Percentiles rank a stretch among this genome's conserved stretches.
phyloP scores from a whole-genome alignment of 345 rosid species.

The Pistacia integerrima region DNA sequence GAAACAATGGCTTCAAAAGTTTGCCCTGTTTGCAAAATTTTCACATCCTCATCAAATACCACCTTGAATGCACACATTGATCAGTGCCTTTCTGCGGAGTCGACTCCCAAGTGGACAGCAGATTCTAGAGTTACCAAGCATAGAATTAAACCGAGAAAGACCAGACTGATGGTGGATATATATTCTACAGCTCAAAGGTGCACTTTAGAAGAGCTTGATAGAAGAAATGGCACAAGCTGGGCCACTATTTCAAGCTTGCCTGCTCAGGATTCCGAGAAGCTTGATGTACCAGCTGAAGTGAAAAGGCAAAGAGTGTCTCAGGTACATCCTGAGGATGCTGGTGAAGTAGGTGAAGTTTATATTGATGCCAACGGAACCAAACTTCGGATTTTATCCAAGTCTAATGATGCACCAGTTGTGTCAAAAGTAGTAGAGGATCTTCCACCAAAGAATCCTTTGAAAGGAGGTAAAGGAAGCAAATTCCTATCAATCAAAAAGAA shows the following conservation, averaged over 20 bases:
- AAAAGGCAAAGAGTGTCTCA: constrained; percentile 37
- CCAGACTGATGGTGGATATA: constrained; percentile 77
- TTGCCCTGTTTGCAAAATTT: constrained; percentile 98
- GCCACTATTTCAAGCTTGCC: constrained; percentile 49
- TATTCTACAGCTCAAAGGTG: constrained; percentile 63
- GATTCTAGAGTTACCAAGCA: constrained; percentile 62
- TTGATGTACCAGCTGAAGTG: constrained; percentile 35
- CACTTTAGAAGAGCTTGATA: constrained; percentile 91
- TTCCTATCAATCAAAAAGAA: constrained; percentile 51
- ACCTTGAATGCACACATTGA: constrained; percentile 99
- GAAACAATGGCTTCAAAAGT: constrained; percentile 82
- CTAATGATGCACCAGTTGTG: constrained; percentile 34
- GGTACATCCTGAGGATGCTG: constrained; percentile 51
- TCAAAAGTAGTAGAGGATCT: constrained; percentile 33
- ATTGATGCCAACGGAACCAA: constrained; percentile 87
- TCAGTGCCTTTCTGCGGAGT: constrained; percentile 86
- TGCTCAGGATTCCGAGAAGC: constrained; percentile 37
- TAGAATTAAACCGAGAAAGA: constrained; percentile 77
- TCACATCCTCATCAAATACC: constrained; percentile 95
- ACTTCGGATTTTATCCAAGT: constrained; percentile 78
- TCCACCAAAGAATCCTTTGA: constrained; percentile 41
- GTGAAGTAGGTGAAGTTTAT: constrained; percentile 82
- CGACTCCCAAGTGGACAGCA: constrained; percentile 60
- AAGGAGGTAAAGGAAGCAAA: constrained; percentile 47
- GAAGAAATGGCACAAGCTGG: constrained; percentile 82